Evolutionary conservation across 495 filamentous ascomycete species (phyloP).

Genomic region (Penicillium salamii): DNA sequence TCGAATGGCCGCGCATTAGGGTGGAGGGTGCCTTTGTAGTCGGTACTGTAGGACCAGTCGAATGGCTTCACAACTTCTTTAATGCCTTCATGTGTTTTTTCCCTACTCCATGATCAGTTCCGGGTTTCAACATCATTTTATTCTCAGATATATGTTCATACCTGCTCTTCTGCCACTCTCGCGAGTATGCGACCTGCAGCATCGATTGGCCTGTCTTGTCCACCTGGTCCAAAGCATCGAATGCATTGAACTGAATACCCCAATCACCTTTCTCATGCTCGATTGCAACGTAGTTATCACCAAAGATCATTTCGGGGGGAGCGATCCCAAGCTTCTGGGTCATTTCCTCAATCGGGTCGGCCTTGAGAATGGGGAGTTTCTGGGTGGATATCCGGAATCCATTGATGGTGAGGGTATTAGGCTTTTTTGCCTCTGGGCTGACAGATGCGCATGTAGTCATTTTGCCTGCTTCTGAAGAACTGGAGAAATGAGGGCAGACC

Average conservation of each 20-base stretch:
- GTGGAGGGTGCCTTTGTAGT: conserved; percentile 67
- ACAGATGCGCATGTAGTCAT: conserved; percentile 19
- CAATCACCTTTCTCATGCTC: conserved; percentile 67
- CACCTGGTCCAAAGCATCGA: conserved; percentile 81
- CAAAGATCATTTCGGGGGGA: conserved; percentile 98
- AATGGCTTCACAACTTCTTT: conserved; percentile 92
- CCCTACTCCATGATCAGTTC: conserved; percentile 42
- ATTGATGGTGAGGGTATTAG: conserved; percentile 46
- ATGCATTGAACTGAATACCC: conserved; percentile 76
- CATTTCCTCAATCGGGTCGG: conserved; percentile 86
- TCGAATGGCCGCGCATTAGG: conserved; percentile 41
- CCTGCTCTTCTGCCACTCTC: conserved; percentile 82
- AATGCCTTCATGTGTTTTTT: conserved; percentile 82
- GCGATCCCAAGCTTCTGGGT: conserved; percentile 73
- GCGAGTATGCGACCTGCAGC: conserved; percentile 90
- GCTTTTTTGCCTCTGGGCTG: conserved; percentile 27
- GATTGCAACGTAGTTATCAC: conserved; percentile 80
- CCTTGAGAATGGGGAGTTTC: conserved; percentile 89
- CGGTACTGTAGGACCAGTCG: conserved; percentile 95
- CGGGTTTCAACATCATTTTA: background rate
- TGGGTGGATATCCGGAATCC: conserved; percentile 71
- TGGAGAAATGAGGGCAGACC: too few species aligned
- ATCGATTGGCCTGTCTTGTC: conserved; percentile 89
- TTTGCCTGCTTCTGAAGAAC: background rate
- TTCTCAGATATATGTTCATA: conserved; percentile 20